Evolutionary conservation across 176 grass and related monocot species (phyloP), one percentile per base, ranked within the genome.

Genomic region (Juncus inflexus): DNA sequence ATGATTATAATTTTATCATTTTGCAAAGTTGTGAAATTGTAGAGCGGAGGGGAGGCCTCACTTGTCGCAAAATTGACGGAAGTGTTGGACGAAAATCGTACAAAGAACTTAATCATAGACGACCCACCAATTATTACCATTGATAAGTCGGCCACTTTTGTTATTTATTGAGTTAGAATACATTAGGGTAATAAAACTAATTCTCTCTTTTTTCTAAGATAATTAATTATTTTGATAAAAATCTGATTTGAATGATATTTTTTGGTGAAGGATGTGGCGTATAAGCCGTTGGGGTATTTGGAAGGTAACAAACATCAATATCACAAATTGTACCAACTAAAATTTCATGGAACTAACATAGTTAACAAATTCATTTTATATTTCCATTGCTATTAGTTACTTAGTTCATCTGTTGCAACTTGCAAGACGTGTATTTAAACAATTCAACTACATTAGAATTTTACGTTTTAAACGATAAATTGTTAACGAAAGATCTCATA

Each of bases 41-140:
- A 97, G 83, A 91, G 78, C 64, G 94, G 85, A 58, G 71, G 80
- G 52, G 94, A 92, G 83, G 75, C 85, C 35, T 89, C 85, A 15
- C 63, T 92, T 42, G 80, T 86, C 11, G 88, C 78, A 35, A 58
- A 84, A 37, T 50, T 92, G 68, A 68, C 40, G 62, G 85, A 97
- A 28, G 19, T 28, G 42, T 72, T 80, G 57, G 85, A 89, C 70
- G 76, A 69, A 66, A 84, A 82, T 38, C 57, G 62, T 28, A 78
- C 70, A 2, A 19, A 83, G 45, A 65, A 58, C 6, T 75, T 70
- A 82, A 38, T 65, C 19, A 28, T 99, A 35, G 75, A 68, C 0
- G 63, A 81, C 1, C 80, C 88, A 12, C 88, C 85, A 4, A 40
- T 86, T 35, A 89, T 99, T 52, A 92, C 75, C 65, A 66, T 99